phyloP scores from a whole-genome alignment of 306 rosid species.

The Dryas octopetala region DNA sequence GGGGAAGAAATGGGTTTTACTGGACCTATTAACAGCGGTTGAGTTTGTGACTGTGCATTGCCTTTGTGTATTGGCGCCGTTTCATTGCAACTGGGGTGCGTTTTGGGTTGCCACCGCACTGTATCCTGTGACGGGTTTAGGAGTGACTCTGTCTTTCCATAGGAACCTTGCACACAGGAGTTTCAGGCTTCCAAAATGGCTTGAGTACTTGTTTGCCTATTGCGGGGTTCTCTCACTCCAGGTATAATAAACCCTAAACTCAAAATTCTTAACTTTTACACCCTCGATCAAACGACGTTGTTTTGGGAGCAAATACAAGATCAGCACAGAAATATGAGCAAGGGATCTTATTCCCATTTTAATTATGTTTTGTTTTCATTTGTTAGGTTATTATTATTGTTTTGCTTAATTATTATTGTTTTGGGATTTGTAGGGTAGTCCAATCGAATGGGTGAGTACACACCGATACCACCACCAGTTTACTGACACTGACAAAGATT shows the following conservation, averaged over 20 bases:
- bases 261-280: no score
- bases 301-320: no score
- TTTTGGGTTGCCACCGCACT: constrained; percentile 56
- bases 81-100: constrained; percentile 60
- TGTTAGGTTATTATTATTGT: not conserved
- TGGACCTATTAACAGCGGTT: constrained; percentile 53
- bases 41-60: constrained; percentile 58
- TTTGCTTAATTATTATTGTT: not conserved
- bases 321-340: no score
- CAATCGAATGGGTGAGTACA: constrained; percentile 88
- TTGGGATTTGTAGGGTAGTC: constrained; percentile 56
- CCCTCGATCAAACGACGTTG: no score
- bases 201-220: constrained; percentile 72
- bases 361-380: not conserved
- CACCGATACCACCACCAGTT: constrained; percentile 85
- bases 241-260: constrained; percentile 23
- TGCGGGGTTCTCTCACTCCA: constrained; percentile 79
- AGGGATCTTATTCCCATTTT: not conserved
- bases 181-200: constrained; percentile 70
- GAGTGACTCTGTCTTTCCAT: constrained; percentile 72
- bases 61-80: constrained; percentile 61
- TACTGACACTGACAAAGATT: constrained; percentile 74
- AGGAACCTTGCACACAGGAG: constrained; percentile 41
- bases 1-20: constrained; percentile 62
- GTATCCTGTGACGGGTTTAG: constrained; percentile 67